Evolutionary conservation across 2,329 filamentous ascomycete genomes (phyloP), one percentile per base, ranked within the genome.

Genomic region (Hypoxylon sp.): DNA sequence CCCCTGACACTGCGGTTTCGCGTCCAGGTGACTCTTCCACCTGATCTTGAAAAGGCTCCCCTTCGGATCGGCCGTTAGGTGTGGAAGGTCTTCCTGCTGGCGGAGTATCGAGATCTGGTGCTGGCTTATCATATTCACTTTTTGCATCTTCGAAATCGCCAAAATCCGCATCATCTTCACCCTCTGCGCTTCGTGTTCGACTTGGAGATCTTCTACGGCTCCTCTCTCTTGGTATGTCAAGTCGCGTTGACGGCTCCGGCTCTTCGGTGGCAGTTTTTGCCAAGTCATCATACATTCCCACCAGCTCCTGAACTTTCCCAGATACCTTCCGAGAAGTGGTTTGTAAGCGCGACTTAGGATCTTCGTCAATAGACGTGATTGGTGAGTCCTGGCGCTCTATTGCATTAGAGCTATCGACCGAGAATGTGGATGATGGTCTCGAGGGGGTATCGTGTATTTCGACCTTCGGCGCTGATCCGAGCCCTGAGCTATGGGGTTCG

Each of bases 261-360:
- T 81, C 79, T 46, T 78, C 73, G 5, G 68, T 75, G 5, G 57
- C 61, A 13, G 75, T 68, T 63, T 76, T 77, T 25, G 77, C 72
- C 20, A 87, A 79, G 2, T 81, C 83, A 65, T 89, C 85, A 54
- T 82, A 86, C 78, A 84, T 82, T 22, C 81, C 81, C 33, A 87
- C 85, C 25, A 88, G 77, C 53, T 84, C 82, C 60, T 85, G 84
- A 2, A 88, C 85, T 68, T 85, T 87, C 4, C 75, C 73, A 6
- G 83, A 84, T 0, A 74, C 71, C 57, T 82, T 79, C 48, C 77
- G 74, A 42, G 70, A 71, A 14, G 65, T 60, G 1, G 69, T 64
- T 2, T 68, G 73, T 20, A 75, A 70, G 1, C 74, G 76, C 20
- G 65, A 64, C 13, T 71, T 77, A 1, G 76, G 72, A 14, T 82